These are phyloP conservation scores for Brasilioporus rufonigricans DNA, from an alignment of 768 basidiomycete species.

Conservation along the genomic window DNA sequence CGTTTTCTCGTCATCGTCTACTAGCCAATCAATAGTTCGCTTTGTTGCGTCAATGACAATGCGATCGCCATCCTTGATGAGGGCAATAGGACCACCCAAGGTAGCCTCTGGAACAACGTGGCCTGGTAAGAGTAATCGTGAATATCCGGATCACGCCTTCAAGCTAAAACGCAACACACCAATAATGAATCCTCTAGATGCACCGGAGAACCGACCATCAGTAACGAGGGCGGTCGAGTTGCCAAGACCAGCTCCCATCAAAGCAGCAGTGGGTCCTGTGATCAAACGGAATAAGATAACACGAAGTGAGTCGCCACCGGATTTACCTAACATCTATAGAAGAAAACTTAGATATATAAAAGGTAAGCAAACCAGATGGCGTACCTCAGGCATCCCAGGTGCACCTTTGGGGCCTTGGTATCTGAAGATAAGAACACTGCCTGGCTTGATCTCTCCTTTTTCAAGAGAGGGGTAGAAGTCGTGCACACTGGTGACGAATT, in stretches of 20 bases:
- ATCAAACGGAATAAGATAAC: slow-evolving; percentile 8
- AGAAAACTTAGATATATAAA: slow-evolving; percentile 1
- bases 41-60: slow-evolving; percentile 71
- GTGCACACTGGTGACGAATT: slow-evolving; percentile 44
- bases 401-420: slow-evolving; percentile 90
- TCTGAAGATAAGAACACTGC: slow-evolving; percentile 76
- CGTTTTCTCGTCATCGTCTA: slow-evolving; percentile 63
- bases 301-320: not conserved
- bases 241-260: slow-evolving; percentile 82
- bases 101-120: slow-evolving; percentile 66
- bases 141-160: slow-evolving; percentile 33
- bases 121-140: slow-evolving; percentile 40
- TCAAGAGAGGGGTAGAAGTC: slow-evolving; percentile 73
- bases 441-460: slow-evolving; percentile 70
- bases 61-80: slow-evolving; percentile 79
- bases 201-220: slow-evolving; percentile 88
- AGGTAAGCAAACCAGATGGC: slow-evolving; percentile 1
- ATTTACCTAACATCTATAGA: slow-evolving; percentile 44
- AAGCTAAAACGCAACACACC: slow-evolving; percentile 30
- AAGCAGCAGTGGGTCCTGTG: slow-evolving; percentile 72
- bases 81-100: slow-evolving; percentile 83
- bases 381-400: slow-evolving; percentile 90
- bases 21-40: slow-evolving; percentile 68
- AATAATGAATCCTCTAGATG: slow-evolving; percentile 65
- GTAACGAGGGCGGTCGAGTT: slow-evolving; percentile 80